Base-by-base conservation (phyloP, 805 yeast genomes). In the Millerozyma miso region DNA sequence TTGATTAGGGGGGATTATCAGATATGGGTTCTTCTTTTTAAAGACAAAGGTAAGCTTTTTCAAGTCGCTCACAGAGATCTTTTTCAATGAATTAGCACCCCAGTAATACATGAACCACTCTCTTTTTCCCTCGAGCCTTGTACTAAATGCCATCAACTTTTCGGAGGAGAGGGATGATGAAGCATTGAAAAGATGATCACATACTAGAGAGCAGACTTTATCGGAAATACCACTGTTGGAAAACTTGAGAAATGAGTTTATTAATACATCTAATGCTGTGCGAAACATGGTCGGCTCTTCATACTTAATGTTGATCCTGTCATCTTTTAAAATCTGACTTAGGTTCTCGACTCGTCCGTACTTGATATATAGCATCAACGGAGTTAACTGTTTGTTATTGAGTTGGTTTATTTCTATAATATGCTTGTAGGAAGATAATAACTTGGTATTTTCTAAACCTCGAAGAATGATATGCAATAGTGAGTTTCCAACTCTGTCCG, bases 401-500 rank as follows among this genome's bases (percentile, higher is more conserved):
- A 75, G 59, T 44, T 73, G 76, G 58, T 91, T 88, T 10, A 88
- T 53, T 45, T 69, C 52, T 14, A 70, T 45, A 4, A 72, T 60
- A 34, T 69, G 69, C 4, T 59, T 52, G 18, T 36, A 8, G 23
- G 62, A 55, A 16, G 45, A 39, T 19, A 67, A 53, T 14, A 69
- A 39, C 14, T 49, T 36, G 0, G 71, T 58, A 31, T 50, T 54
- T 2, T 53, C 42, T 20, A 86, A 59, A 13, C 76, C 73, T 12
- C 74, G 73, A 39, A 77, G 75, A 23, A 88, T 65, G 2, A 85
- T 74, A 61, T 91, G 98, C 26, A 91, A 63, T 3, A 91, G 55
- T 0, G 93, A 80, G 56, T 89, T 88, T 0, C 91, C 91, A 42
- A 78, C 74, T 17, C 58, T 61, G 55, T 91, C 97, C 5, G 79